phyloP scores from a whole-genome alignment of 331 rosid genomes.

The Prunus yedoensis region DNA sequence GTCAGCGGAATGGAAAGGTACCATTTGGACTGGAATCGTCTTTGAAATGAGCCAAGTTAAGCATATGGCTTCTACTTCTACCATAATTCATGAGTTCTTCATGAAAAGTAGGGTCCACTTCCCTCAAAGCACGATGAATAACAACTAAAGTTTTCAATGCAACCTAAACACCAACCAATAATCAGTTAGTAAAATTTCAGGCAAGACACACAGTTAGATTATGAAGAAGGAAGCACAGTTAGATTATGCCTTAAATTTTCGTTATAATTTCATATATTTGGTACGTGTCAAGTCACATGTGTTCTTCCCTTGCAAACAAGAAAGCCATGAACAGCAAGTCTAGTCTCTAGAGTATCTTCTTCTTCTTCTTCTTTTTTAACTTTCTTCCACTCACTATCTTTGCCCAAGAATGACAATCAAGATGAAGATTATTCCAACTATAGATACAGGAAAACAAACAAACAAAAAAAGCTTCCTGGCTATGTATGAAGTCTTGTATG shows the following conservation, averaged over 20 bases:
- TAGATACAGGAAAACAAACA: background rate
- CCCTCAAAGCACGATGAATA: conserved; percentile 98
- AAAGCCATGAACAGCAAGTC: background rate
- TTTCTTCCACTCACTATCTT: background rate
- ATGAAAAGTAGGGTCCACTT: conserved; percentile 96
- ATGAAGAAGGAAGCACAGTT: conserved; percentile 3
- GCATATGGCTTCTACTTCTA: conserved; percentile 97
- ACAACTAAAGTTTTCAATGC: conserved; percentile 89
- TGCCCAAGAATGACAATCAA: background rate
- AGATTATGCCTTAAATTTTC: background rate
- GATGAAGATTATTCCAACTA: background rate
- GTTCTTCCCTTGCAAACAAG: background rate
- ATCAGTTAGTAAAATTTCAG: conserved; percentile 30
- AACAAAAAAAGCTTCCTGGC: background rate
- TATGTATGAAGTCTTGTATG: background rate
- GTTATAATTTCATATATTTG: background rate
- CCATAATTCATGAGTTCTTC: conserved; percentile 97
- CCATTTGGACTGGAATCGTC: conserved; percentile 99
- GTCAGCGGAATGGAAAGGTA: conserved; percentile 28
- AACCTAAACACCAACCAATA: conserved; percentile 55
- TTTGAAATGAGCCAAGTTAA: conserved; percentile 94
- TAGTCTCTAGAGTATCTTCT: background rate
- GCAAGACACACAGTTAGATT: conserved; percentile 2
- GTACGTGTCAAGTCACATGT: background rate
- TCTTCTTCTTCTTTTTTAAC: no score